phyloP scores from a whole-genome alignment of 441 rosid genomes.

The Hypseocharis bilobata region DNA sequence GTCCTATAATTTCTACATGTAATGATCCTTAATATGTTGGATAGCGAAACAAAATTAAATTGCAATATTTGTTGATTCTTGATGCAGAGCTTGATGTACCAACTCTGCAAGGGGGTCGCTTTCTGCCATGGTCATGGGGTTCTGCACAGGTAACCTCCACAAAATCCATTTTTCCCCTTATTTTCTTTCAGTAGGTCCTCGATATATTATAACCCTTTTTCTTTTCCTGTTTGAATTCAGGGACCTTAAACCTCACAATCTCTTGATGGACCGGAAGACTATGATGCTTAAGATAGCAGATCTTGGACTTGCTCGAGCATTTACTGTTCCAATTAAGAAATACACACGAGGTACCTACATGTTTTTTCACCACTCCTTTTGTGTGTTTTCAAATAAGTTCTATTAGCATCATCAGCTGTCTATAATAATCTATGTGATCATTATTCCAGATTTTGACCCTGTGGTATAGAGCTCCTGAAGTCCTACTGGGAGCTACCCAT shows the following conservation, averaged over 20 bases:
- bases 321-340: slow-evolving; percentile 82
- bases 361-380: not conserved
- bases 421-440: not conserved
- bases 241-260: slow-evolving; percentile 96
- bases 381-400: not conserved
- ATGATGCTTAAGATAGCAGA: slow-evolving; percentile 84
- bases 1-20: no score
- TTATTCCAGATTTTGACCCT: slow-evolving; percentile 68
- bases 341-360: slow-evolving; percentile 71
- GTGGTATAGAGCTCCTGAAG: slow-evolving; percentile 97
- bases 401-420: not conserved
- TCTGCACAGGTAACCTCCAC: slow-evolving; percentile 58
- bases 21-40: no score
- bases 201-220: not conserved
- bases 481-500: slow-evolving; percentile 86
- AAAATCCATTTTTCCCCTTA: not conserved
- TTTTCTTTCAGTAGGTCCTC: not conserved
- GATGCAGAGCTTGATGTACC: slow-evolving; percentile 87
- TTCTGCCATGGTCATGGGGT: slow-evolving; percentile 95
- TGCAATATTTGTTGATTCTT: not conserved
- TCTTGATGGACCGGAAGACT: slow-evolving; percentile 71
- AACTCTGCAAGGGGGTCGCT: slow-evolving; percentile 85
- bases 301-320: slow-evolving; percentile 85
- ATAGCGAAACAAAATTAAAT: not conserved
- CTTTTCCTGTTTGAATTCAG: slow-evolving; percentile 25